Base-by-base conservation (phyloP, 192 early-diverging fungal species). In the Endogone sp. region DNA sequence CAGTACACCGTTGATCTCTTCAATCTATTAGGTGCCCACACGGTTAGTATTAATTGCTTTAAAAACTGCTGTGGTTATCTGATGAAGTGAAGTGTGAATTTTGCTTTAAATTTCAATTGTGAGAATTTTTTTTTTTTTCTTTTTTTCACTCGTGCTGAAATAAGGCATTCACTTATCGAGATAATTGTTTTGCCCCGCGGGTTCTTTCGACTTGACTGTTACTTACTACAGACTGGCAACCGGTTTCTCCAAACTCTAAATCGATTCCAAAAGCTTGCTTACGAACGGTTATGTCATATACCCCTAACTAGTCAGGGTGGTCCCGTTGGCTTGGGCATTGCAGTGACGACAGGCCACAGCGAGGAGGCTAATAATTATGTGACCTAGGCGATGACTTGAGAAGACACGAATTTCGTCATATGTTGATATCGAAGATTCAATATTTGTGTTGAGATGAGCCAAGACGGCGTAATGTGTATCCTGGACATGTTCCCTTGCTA, bases 1-100 rank as follows among this genome's bases (percentile, higher is more conserved):
- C 64, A 80, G 23, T 85, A 91, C 55, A 88, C 91, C 2, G 85
- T 92, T 22, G 76, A 88, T 29, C 76, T 96, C n/a, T 89, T 96
- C 30, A 81, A 87, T 23, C 80, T 90, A 58, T 75, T 96, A 61
- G 81, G 88, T 63, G 71, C 86, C 27, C 90, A 94, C 75, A 82
- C 80, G 20, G 83, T 87, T 80, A 73, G 81, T 58, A 27, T n/a
- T n/a, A n/a, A n/a, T n/a, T n/a, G n/a, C n/a, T n/a, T n/a, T n/a
- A n/a, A n/a, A n/a, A n/a, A n/a, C n/a, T n/a, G n/a, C n/a, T n/a
- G n/a, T n/a, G n/a, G n/a, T n/a, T n/a, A n/a, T n/a, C n/a, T n/a
- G n/a, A n/a, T n/a, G n/a, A n/a, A n/a, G n/a, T n/a, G n/a, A n/a
- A n/a, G n/a, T n/a, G n/a, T n/a, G n/a, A n/a, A n/a, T n/a, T n/a